Evolutionary conservation across 805 yeast species (phyloP), one percentile per base, ranked within the genome.

Genomic region (Pichia californica): DNA sequence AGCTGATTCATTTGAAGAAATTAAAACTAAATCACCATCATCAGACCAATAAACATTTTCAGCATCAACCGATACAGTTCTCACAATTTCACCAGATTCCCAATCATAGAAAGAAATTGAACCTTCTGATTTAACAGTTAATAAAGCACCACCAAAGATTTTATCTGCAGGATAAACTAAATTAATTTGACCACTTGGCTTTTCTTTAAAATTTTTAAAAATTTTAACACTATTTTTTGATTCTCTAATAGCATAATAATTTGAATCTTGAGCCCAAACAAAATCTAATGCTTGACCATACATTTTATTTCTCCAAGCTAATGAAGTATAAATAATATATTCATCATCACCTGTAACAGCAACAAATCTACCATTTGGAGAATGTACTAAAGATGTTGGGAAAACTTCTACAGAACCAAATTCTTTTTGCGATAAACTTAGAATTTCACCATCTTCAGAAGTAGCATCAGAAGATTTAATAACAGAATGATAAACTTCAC

Each of bases 271-370:
- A 48, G 94, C 88, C 99, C 99, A 93, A 34, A 79, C 95, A 62
- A 94, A 88, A 58, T 88, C 97, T 43, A 79, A 67, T 18, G 95
- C 96, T 45, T 77, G 74, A 50, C 98, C 98, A 64, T 85, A 93
- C 39, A 88, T 74, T 68, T 88, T 93, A 58, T 91, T 88, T 70
- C 99, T 80, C 99, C 99, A 93, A 1, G 98, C 98, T 56, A 93
- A 75, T 2, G 99, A 91, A 2, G 98, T 89, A 67, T 91, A 93
- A 43, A 93, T 83, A 55, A 91, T 87, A 63, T 88, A 91, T 66
- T 93, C 99, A 47, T 96, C 97, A 67, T 93, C 99, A 59, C 99
- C 99, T 36, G 91, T 83, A 39, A 93, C 96, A 23, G 98, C 84
- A 31, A 89, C 97, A 62, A 85, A 93, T 64, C 96, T 80, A 51